phyloP scores from a whole-genome alignment of 495 filamentous ascomycete genomes.

The Xylaria castorea region DNA sequence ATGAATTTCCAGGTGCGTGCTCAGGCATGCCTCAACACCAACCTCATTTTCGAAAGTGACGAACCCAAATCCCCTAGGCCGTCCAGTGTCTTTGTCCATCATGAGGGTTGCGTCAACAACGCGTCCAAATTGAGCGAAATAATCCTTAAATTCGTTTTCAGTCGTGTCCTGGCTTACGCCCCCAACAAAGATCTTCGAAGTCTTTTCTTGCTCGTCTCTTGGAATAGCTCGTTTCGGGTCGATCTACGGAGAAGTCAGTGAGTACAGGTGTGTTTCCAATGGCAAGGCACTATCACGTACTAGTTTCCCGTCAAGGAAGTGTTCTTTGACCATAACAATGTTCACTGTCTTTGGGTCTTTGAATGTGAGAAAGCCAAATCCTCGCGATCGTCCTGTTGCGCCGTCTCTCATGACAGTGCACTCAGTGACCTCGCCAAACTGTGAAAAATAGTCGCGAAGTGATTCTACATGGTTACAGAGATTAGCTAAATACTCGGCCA shows the following conservation, averaged over 20 bases:
- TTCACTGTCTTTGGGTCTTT: slow-evolving; percentile 97
- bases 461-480: slow-evolving; percentile 68
- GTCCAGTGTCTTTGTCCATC: slow-evolving; percentile 99
- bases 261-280: not conserved
- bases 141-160: slow-evolving; percentile 93
- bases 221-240: slow-evolving; percentile 98
- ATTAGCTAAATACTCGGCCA: slow-evolving; percentile 26
- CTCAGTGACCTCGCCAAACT: slow-evolving; percentile 96
- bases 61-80: slow-evolving; percentile 96
- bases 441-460: slow-evolving; percentile 96
- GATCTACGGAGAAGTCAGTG: slow-evolving; percentile 63
- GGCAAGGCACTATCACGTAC: slow-evolving; percentile 63
- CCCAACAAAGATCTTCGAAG: slow-evolving; percentile 97
- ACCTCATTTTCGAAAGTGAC: slow-evolving; percentile 97
- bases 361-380: slow-evolving; percentile 98
- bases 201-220: slow-evolving; percentile 96
- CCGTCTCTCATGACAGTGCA: slow-evolving; percentile 99
- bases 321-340: slow-evolving; percentile 99
- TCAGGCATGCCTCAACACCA: slow-evolving; percentile 89
- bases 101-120: slow-evolving; percentile 97
- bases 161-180: slow-evolving; percentile 97
- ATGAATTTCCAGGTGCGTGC: slow-evolving; percentile 80
- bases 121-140: slow-evolving; percentile 94
- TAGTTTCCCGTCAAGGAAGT: slow-evolving; percentile 97
- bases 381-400: slow-evolving; percentile 88